These are phyloP conservation scores for Lodderomyces margitis DNA, from an alignment of 1,139 yeast genomes.

Conservation along the genomic window DNA sequence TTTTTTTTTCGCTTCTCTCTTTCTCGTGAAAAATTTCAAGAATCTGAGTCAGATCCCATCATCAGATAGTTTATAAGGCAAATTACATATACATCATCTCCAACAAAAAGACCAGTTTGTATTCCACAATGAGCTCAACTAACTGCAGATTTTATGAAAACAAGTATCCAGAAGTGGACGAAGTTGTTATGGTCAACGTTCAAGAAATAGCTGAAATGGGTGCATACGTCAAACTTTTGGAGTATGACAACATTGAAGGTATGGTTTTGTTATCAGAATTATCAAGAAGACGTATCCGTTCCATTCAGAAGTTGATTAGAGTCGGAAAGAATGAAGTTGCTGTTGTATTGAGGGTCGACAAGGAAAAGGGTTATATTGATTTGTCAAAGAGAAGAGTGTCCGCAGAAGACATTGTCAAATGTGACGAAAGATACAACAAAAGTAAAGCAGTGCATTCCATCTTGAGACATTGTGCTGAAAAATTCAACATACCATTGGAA, in stretches of 20 bases:
- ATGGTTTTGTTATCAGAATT: conserved; percentile 95
- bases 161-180: conserved; percentile 98
- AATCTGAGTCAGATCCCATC: conserved; percentile 5
- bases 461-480: conserved; percentile 97
- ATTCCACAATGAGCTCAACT: conserved; percentile 67
- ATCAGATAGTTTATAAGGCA: conserved; percentile 1
- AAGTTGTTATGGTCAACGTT: conserved; percentile 97
- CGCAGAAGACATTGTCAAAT: conserved; percentile 95
- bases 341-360: conserved; percentile 97
- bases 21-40: conserved; percentile 1
- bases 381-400: conserved; percentile 96
- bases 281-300: conserved; percentile 97
- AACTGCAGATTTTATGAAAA: conserved; percentile 97
- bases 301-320: conserved; percentile 94
- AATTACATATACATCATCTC: not conserved
- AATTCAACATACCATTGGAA: conserved; percentile 85
- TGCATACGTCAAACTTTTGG: conserved; percentile 91
- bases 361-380: conserved; percentile 97
- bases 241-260: conserved; percentile 97
- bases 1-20: not conserved
- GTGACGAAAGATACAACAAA: conserved; percentile 97
- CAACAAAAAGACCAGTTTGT: not conserved
- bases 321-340: conserved; percentile 99
- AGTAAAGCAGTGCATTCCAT: conserved; percentile 97
- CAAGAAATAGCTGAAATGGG: conserved; percentile 99